Conservation (phyloP, 1,139 yeast genomes). For the Taphrina confusa region DNA sequence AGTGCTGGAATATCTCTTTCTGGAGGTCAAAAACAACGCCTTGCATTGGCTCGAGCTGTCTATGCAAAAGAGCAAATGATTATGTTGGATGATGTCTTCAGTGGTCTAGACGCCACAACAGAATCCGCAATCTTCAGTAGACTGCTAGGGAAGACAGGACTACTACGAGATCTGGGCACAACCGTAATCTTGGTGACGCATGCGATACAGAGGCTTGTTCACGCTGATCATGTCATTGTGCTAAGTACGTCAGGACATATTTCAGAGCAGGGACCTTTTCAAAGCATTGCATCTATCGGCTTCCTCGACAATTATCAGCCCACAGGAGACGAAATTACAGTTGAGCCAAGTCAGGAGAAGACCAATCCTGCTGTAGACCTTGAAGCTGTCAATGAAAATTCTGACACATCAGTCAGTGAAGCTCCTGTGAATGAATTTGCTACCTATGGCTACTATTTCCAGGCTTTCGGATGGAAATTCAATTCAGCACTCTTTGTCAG, state of each 20-base stretch:
- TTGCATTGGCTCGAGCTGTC: conserved; percentile 73
- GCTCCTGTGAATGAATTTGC: background rate
- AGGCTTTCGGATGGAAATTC: background rate
- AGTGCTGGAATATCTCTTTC: conserved; percentile 71
- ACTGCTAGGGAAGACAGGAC: conserved; percentile 65
- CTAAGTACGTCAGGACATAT: conserved; percentile 50
- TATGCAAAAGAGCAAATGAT: conserved; percentile 63
- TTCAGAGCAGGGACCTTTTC: conserved; percentile 48
- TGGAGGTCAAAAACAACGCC: conserved; percentile 79
- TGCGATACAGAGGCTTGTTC: conserved; percentile 65
- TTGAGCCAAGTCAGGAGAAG: background rate
- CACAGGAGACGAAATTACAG: no score
- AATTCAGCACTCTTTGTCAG: background rate
- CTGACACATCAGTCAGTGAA: background rate
- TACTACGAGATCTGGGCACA: conserved; percentile 69
- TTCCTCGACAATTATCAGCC: no score
- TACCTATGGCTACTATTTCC: background rate
- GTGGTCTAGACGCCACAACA: conserved; percentile 70
- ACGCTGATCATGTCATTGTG: conserved; percentile 52
- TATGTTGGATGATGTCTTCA: conserved; percentile 76
- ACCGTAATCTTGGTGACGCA: conserved; percentile 55
- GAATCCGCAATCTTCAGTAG: conserved; percentile 65
- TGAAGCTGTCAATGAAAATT: background rate
- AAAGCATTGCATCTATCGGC: no score
- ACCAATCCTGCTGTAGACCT: no score